Evolutionary conservation across 352 stramenopile genomes (phyloP).

Genomic region (Albugo candida): DNA sequence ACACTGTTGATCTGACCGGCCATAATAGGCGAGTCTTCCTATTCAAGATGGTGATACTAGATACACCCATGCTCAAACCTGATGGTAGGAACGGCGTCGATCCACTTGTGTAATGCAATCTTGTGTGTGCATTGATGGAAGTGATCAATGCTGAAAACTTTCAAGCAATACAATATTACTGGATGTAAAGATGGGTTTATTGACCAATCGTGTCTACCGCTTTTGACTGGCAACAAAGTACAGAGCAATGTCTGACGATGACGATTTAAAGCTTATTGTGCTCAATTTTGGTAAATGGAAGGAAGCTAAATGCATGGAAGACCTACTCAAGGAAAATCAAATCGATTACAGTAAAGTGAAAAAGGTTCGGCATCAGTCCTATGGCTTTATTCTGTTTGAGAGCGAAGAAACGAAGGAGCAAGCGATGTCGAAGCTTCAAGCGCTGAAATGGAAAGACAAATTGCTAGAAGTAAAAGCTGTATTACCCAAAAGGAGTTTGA

Average conservation of each 20-base stretch:
- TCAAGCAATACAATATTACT: no score
- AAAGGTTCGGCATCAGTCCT: slow-evolving; percentile 55
- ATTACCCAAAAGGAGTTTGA: slow-evolving; percentile 26
- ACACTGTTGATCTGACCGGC: no score
- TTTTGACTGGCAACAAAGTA: no score
- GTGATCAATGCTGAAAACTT: no score
- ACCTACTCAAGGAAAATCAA: slow-evolving; percentile 22
- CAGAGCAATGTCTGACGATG: slow-evolving; percentile 9
- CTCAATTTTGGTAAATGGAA: slow-evolving; percentile 82
- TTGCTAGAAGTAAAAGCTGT: slow-evolving; percentile 60
- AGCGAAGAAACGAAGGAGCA: slow-evolving; percentile 32
- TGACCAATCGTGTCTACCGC: no score
- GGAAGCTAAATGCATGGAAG: slow-evolving; percentile 36
- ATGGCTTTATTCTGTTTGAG: slow-evolving; percentile 60
- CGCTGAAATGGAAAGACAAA: slow-evolving; percentile 23
- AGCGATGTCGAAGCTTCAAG: slow-evolving; percentile 22
- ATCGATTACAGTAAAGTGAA: slow-evolving; percentile 54
- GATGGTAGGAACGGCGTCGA: no score
- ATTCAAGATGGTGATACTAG: no score
- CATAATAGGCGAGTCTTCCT: no score
- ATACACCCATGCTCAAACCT: no score
- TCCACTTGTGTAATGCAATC: no score
- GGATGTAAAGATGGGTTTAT: no score
- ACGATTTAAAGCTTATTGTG: slow-evolving; percentile 65
- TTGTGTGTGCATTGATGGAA: no score